These are phyloP conservation scores for Naganishia randhawae DNA, from an alignment of 768 basidiomycete species.

Conservation along the genomic window DNA sequence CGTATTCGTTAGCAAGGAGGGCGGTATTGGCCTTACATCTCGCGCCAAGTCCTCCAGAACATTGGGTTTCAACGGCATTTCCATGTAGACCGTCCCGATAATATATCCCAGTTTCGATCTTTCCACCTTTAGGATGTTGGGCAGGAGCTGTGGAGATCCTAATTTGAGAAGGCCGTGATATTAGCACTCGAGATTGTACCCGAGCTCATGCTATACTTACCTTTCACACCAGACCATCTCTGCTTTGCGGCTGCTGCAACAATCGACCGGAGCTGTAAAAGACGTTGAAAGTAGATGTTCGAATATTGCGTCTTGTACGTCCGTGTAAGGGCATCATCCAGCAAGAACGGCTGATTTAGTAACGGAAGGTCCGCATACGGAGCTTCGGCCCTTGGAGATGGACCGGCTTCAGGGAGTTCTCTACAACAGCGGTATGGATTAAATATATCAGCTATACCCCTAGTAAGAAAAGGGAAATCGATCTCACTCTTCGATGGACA, in stretches of 20 bases:
- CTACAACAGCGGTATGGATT: neutral
- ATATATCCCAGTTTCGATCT: conserved; percentile 83
- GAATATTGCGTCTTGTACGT: conserved; percentile 69
- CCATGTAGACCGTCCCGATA: conserved; percentile 93
- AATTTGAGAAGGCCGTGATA: neutral
- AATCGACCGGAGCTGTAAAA: conserved; percentile 56
- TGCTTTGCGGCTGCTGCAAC: conserved; percentile 57
- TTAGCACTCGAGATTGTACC: neutral
- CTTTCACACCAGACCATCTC: conserved; percentile 57
- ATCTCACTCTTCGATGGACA: conserved; percentile 19
- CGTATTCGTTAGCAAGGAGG: neutral
- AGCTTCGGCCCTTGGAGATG: conserved; percentile 11
- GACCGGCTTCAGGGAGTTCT: conserved; percentile 17
- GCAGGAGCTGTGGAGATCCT: conserved; percentile 70
- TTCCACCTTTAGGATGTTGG: conserved; percentile 78
- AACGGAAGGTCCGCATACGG: conserved; percentile 34
- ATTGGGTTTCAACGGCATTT: conserved; percentile 98
- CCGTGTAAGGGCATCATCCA: conserved; percentile 38
- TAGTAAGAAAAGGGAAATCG: neutral
- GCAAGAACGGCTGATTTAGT: conserved; percentile 43
- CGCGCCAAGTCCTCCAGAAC: conserved; percentile 91
- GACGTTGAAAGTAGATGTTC: conserved; percentile 66
- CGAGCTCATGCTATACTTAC: conserved; percentile 31
- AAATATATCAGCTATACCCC: neutral
- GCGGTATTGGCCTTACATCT: conserved; percentile 59